Evolutionary conservation across 1,139 yeast genomes (phyloP).

Genomic region (Taphrina sp.): DNA sequence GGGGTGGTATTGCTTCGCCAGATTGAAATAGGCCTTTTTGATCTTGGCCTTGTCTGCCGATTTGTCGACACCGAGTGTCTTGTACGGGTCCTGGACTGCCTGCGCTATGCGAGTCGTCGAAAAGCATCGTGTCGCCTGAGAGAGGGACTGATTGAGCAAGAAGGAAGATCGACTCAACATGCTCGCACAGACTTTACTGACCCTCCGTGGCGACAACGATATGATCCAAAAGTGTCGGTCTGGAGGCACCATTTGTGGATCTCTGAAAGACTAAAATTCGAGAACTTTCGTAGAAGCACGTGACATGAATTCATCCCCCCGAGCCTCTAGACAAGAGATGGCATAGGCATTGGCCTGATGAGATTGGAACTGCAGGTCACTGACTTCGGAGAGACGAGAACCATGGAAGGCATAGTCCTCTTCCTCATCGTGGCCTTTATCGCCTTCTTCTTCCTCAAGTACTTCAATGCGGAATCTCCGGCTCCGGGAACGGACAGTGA

Average conservation of each 20-base stretch:
- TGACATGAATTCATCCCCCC: too few species aligned
- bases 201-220: too few species aligned
- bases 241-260: too few species aligned
- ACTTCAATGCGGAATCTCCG: constrained; percentile 15
- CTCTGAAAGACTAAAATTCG: too few species aligned
- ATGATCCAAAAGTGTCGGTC: too few species aligned
- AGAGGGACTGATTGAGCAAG: constrained; percentile 1
- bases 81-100: constrained; percentile 69
- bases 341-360: too few species aligned
- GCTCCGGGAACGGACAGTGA: constrained; percentile 24
- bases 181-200: too few species aligned
- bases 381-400: neutral
- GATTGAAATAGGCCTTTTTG: constrained; percentile 80
- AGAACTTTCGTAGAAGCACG: too few species aligned
- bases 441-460: constrained; percentile 25
- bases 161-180: too few species aligned
- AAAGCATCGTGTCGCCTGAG: constrained; percentile 30
- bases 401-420: constrained; percentile 3
- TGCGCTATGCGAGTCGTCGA: constrained; percentile 34
- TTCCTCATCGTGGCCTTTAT: constrained; percentile 15
- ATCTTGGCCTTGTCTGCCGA: constrained; percentile 76
- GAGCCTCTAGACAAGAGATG: too few species aligned
- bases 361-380: too few species aligned
- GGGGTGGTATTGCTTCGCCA: constrained; percentile 93
- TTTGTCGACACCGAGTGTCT: constrained; percentile 71